Evolutionary conservation across 1,284 basidiomycete genomes (phyloP), one percentile per base, ranked within the genome.

Genomic region (Cryptococcus wingfieldii): DNA sequence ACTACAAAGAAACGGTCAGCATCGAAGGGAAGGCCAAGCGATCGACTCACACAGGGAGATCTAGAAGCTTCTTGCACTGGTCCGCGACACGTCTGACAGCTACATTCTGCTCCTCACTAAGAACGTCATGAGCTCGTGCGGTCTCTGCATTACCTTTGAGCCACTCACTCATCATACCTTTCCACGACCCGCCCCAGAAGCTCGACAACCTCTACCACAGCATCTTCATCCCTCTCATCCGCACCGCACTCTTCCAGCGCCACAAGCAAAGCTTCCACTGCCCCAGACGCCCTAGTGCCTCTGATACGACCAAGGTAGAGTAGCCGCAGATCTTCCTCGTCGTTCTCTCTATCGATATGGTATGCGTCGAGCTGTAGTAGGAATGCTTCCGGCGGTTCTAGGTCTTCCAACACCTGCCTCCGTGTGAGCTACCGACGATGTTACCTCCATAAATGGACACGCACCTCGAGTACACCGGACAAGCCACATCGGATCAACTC

Each of bases 281-380:
- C 54, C 1, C 41, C 39, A 0, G 58, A 51, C 31, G 54, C 44
- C 8, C 51, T 45, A 4, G 58, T 46, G 12, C 52, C 45, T 19
- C 42, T 49, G 4, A 51, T 42, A 34, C 59, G 62, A 9, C 55
- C 50, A 18, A 61, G 45, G 48, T 89, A 85, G 18, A 65, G 28
- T 38, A 53, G 47, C 43, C 85, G 83, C 72, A 90, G 80, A 53
- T 92, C 88, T 68, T 88, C 86, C 70, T 90, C 86, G 71, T 95
- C 91, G 62, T 92, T 90, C 50, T 87, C 88, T 65, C 90, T 89
- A 71, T 93, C 90, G 62, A 95, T 90, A 0, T 83, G 82, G 65
- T 91, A 94, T 16, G 90, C 82, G 60, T 88, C 83, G 6, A 93
- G 78, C 66, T 94, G 90, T 0, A 82, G 86, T 16, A 86, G 69